Evolutionary conservation across 768 basidiomycete species (phyloP).

Genomic region (Podaxis rugospora): DNA sequence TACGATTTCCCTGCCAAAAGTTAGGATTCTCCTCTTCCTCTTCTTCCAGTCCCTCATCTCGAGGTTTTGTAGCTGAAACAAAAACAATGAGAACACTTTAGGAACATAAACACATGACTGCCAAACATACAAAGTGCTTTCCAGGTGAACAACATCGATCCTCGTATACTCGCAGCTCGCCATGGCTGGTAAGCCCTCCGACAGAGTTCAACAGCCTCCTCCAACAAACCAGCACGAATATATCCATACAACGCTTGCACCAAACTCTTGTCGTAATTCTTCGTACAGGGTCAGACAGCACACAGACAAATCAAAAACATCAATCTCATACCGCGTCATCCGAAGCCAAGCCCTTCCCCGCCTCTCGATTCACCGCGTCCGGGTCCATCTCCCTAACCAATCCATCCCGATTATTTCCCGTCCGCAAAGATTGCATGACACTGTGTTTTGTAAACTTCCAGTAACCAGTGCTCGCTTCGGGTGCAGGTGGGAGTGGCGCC

Average conservation of each 20-base stretch:
- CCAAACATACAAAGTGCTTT: slow-evolving; percentile 53
- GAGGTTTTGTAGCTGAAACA: slow-evolving; percentile 28
- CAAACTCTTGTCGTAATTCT: slow-evolving; percentile 81
- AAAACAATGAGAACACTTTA: not conserved
- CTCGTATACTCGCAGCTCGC: slow-evolving; percentile 87
- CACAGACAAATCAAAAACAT: not conserved
- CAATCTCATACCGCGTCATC: slow-evolving; percentile 67
- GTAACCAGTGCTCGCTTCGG: slow-evolving; percentile 78
- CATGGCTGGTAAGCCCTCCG: slow-evolving; percentile 83
- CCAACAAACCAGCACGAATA: slow-evolving; percentile 79
- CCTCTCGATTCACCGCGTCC: slow-evolving; percentile 64
- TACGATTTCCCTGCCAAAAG: slow-evolving; percentile 70
- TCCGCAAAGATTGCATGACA: slow-evolving; percentile 59
- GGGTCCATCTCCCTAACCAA: slow-evolving; percentile 75
- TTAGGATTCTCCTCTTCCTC: slow-evolving; percentile 48
- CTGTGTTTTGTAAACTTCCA: slow-evolving; percentile 79
- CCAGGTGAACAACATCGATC: slow-evolving; percentile 78
- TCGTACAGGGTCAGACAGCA: not conserved
- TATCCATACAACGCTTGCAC: slow-evolving; percentile 76
- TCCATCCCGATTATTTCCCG: slow-evolving; percentile 42
- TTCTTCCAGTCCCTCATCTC: slow-evolving; percentile 48
- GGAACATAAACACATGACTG: not conserved
- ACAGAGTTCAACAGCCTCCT: slow-evolving; percentile 81
- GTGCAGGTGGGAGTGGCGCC: slow-evolving; percentile 52
- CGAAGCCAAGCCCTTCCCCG: slow-evolving; percentile 54